These are phyloP conservation scores for Ophiostoma ulmi DNA, from an alignment of 2,329 filamentous ascomycete genomes.

Conservation along the genomic window DNA sequence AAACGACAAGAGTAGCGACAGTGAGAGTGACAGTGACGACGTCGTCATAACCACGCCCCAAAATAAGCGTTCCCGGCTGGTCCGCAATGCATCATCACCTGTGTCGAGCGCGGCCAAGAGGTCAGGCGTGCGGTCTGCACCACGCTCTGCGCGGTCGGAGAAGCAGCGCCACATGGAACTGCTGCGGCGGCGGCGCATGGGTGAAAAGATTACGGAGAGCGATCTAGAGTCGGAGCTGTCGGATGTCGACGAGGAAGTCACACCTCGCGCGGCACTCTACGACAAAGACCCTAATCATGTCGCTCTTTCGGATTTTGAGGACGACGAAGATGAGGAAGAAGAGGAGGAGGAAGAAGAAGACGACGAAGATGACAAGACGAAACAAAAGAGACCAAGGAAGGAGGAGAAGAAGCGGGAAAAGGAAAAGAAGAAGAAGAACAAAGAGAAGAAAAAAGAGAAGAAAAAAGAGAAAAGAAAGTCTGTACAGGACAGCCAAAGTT, in stretches of 20 bases:
- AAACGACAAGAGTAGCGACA: conserved; percentile 12
- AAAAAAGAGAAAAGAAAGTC: conserved; percentile 7
- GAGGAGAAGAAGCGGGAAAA: conserved; percentile 6
- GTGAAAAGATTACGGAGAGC: conserved; percentile 31
- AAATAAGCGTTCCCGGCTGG: conserved; percentile 16
- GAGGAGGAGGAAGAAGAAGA: conserved; percentile 29
- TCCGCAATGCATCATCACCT: neutral
- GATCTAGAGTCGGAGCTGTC: conserved; percentile 22
- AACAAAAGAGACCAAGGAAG: neutral
- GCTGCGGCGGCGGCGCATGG: conserved; percentile 32
- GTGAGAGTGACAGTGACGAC: neutral
- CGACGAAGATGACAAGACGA: neutral
- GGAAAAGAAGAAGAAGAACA: conserved; percentile 12
- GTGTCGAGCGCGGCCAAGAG: neutral
- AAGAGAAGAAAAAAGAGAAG: conserved; percentile 21
- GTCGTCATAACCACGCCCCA: neutral
- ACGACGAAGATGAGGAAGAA: conserved; percentile 34
- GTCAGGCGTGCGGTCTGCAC: conserved; percentile 17
- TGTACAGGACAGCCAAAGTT: neutral
- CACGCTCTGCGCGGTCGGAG: conserved; percentile 25
- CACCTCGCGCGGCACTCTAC: conserved; percentile 29
- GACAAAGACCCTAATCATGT: conserved; percentile 33
- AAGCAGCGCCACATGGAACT: conserved; percentile 33
- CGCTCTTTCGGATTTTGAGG: conserved; percentile 34
- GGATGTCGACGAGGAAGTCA: conserved; percentile 25